A percentile compares a stretch with the other conserved stretches of the same genome.
phyloP scores from a whole-genome alignment of 805 yeast species.

The Yamadazyma kitorensis region DNA sequence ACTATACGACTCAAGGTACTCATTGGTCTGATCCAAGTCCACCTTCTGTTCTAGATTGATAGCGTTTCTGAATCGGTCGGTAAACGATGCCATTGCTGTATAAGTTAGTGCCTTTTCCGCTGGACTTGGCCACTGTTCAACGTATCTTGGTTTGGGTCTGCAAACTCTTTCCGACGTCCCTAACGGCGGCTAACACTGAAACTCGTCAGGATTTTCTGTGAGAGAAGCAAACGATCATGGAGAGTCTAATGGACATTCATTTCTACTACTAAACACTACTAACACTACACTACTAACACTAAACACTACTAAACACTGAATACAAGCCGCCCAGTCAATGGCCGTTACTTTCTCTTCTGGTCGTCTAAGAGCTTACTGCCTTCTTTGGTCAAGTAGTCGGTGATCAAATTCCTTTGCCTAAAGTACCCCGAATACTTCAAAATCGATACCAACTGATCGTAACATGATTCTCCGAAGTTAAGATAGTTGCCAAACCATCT shows the following conservation, averaged over 20 bases:
- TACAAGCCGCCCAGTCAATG: too few relatives aligned
- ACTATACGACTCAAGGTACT: slow-evolving; percentile 36
- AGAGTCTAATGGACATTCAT: too few relatives aligned
- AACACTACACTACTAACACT: too few relatives aligned
- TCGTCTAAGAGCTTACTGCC: slow-evolving; percentile 21
- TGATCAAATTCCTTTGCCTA: slow-evolving; percentile 38
- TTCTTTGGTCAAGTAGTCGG: slow-evolving; percentile 33
- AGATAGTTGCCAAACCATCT: slow-evolving; percentile 52
- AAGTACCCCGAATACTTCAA: slow-evolving; percentile 52
- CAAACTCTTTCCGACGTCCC: too few relatives aligned
- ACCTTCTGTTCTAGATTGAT: slow-evolving; percentile 35
- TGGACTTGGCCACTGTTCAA: too few relatives aligned
- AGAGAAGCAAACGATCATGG: too few relatives aligned
- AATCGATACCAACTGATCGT: slow-evolving; percentile 44
- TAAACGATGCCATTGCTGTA: slow-evolving; percentile 12
- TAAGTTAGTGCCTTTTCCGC: too few relatives aligned
- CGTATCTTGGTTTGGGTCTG: too few relatives aligned
- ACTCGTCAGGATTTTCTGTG: too few relatives aligned
- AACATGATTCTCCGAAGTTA: slow-evolving; percentile 59
- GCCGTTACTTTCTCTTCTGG: slow-evolving; percentile 15
- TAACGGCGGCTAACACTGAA: too few relatives aligned
- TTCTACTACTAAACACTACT: too few relatives aligned
- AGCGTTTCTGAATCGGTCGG: slow-evolving; percentile 25
- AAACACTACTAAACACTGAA: too few relatives aligned
- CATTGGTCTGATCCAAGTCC: slow-evolving; percentile 31